phyloP scores from a whole-genome alignment of 441 rosid genomes.

The Adansonia grandidieri region DNA sequence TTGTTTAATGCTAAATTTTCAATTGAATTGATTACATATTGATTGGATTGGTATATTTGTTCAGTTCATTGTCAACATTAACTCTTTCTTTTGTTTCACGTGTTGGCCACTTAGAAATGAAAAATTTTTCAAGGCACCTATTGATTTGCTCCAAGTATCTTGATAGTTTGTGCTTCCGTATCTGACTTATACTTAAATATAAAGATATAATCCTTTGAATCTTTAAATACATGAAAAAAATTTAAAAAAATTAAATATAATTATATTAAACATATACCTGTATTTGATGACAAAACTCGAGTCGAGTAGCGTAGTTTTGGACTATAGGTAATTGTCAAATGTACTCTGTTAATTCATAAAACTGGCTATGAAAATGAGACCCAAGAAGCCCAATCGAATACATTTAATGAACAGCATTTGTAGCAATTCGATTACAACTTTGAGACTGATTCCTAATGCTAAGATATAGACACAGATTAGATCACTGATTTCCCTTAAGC shows the following conservation, averaged over 20 bases:
- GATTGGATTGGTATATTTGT: not conserved
- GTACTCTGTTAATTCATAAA: not conserved
- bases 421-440: not conserved
- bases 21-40: no score
- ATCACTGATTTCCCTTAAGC: constrained; percentile 25
- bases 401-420: no score
- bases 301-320: no score
- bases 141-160: not conserved
- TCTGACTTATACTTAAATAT: no score
- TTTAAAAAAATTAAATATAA: not conserved
- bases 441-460: constrained; percentile 38
- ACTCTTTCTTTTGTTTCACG: not conserved
- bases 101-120: not conserved
- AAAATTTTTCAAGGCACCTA: not conserved
- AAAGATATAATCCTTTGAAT: no score
- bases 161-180: not conserved
- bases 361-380: not conserved
- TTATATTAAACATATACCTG: no score
- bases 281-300: no score
- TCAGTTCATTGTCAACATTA: not conserved
- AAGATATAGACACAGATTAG: constrained; percentile 39
- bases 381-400: not conserved
- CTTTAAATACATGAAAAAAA: not conserved
- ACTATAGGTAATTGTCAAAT: not conserved
- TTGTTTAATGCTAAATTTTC: not conserved